phyloP scores from a whole-genome alignment of 1,284 basidiomycete genomes.

The Boletus semigastroideus region DNA sequence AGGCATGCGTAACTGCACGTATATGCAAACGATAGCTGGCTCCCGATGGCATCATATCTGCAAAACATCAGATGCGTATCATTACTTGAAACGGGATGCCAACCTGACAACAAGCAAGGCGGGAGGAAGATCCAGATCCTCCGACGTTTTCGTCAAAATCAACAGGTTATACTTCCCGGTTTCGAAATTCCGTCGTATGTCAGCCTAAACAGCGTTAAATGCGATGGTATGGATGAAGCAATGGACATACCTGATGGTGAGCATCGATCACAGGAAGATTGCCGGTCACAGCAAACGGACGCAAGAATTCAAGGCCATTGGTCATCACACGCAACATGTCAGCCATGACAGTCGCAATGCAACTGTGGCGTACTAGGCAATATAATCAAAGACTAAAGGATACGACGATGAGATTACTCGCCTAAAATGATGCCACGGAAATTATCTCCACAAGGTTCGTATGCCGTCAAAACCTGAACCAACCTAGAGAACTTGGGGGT shows the following conservation, averaged over 20 bases:
- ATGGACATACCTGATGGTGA: conserved; percentile 28
- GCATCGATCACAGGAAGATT: conserved; percentile 31
- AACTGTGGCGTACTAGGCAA: conserved; percentile 43
- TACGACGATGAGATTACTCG: conserved; percentile 30
- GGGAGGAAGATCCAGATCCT: conserved; percentile 57
- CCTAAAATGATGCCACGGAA: conserved; percentile 71
- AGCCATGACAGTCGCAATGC: conserved; percentile 46
- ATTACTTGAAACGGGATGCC: conserved; percentile 17
- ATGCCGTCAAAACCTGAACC: conserved; percentile 55
- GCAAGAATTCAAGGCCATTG: conserved; percentile 43
- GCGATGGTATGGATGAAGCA: not conserved
- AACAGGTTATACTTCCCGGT: conserved; percentile 60
- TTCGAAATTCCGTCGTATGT: conserved; percentile 46
- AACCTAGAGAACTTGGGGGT: conserved; percentile 62
- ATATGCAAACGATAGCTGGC: conserved; percentile 57
- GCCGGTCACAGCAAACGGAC: conserved; percentile 35
- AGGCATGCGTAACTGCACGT: conserved; percentile 46
- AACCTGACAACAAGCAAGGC: conserved; percentile 61
- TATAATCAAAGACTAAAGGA: conserved; percentile 6
- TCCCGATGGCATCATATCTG: conserved; percentile 64
- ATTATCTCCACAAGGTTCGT: conserved; percentile 46
- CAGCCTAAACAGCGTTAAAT: conserved; percentile 18
- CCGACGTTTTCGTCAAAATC: conserved; percentile 53
- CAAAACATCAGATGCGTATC: conserved; percentile 9
- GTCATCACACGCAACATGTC: conserved; percentile 46